Percentiles rank a stretch among this genome's conserved stretches.
These are phyloP conservation scores for Geotrichum restrictum DNA, from an alignment of 1,139 yeast species.

Conservation along the genomic window DNA sequence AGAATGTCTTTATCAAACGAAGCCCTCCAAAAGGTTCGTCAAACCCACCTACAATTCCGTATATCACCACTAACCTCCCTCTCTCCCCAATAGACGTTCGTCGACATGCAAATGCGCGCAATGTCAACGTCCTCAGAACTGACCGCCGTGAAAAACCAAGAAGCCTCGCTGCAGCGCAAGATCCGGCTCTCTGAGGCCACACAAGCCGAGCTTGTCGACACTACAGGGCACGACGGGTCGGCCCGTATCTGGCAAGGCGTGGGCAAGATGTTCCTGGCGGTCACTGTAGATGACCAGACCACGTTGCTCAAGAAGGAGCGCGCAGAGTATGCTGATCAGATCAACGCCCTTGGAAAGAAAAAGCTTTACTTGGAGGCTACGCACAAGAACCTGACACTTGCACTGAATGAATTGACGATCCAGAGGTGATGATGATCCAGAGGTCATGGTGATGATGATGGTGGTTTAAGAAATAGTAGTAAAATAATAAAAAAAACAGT, in stretches of 20 bases:
- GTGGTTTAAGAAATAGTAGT: neutral
- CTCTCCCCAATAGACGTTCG: slow-evolving; percentile 32
- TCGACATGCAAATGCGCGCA: slow-evolving; percentile 65
- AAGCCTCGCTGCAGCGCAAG: slow-evolving; percentile 55
- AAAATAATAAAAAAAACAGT: neutral
- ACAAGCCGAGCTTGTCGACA: slow-evolving; percentile 49
- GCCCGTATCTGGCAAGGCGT: slow-evolving; percentile 76
- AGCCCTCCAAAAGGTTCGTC: slow-evolving; percentile 49
- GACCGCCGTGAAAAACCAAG: slow-evolving; percentile 57
- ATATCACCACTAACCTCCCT: no score
- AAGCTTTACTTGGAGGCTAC: slow-evolving; percentile 71
- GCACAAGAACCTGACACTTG: slow-evolving; percentile 65
- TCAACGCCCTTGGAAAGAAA: slow-evolving; percentile 62
- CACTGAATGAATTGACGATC: slow-evolving; percentile 48
- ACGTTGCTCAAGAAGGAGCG: slow-evolving; percentile 51
- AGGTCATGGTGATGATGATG: no score
- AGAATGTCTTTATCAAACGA: slow-evolving; percentile 51
- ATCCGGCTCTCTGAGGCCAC: slow-evolving; percentile 57
- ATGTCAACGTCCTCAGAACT: slow-evolving; percentile 49
- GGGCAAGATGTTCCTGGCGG: slow-evolving; percentile 56
- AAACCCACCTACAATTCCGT: no score
- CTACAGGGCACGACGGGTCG: slow-evolving; percentile 35
- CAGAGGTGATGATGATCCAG: slow-evolving; percentile 6
- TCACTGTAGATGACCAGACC: slow-evolving; percentile 47
- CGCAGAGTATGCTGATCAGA: slow-evolving; percentile 52